Percentiles rank a stretch among this genome's conserved stretches.
Evolutionary conservation across 1,284 basidiomycete genomes (phyloP).

Genomic region (Rhodotorula sp.): DNA sequence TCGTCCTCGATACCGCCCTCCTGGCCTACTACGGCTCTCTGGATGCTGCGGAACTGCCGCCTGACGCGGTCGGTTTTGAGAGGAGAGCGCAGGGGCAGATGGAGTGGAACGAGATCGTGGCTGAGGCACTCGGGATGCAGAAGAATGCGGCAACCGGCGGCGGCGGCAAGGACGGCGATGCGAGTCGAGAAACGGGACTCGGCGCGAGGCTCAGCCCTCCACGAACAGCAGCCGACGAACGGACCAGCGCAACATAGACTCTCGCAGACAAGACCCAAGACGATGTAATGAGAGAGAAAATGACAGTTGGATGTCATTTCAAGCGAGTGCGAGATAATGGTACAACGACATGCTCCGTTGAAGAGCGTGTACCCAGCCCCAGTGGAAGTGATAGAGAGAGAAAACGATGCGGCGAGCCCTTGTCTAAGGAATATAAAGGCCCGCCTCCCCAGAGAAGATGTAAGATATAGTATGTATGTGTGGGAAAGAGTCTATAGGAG

Average conservation of each 20-base stretch:
- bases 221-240: background rate
- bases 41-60: background rate
- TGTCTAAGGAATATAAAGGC: too few species aligned
- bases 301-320: constrained; percentile 3
- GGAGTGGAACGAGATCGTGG: constrained; percentile 27
- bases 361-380: constrained; percentile 3
- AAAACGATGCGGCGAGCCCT: background rate
- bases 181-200: background rate
- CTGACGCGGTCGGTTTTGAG: constrained; percentile 8
- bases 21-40: constrained; percentile 16
- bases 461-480: background rate
- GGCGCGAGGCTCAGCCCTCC: background rate
- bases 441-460: background rate
- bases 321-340: constrained; percentile 1
- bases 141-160: background rate
- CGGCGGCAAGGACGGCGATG: background rate
- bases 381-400: background rate
- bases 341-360: constrained; percentile 6
- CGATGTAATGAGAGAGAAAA: background rate
- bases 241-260: background rate
- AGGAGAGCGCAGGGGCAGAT: constrained; percentile 23
- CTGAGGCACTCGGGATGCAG: constrained; percentile 13
- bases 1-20: constrained; percentile 32
- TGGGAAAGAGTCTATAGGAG: background rate
- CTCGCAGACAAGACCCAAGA: background rate